These are phyloP conservation scores for Schwanniomyces etchellsii DNA, from an alignment of 1,139 yeast species.

Conservation along the genomic window DNA sequence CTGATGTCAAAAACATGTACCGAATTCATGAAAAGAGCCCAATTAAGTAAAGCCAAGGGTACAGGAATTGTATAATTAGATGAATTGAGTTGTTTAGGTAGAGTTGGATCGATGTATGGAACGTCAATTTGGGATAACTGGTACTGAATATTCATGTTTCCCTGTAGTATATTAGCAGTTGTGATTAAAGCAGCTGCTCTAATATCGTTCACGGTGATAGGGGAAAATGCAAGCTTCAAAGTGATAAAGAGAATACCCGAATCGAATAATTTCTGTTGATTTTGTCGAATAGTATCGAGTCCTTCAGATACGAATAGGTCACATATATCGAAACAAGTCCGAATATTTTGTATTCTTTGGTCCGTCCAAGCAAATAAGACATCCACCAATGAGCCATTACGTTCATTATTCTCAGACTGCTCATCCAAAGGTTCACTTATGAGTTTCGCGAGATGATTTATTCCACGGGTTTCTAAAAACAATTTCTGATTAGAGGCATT, in stretches of 20 bases:
- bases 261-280: conserved; percentile 59
- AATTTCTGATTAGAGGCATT: conserved; percentile 88
- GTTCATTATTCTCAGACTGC: conserved; percentile 22
- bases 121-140: conserved; percentile 81
- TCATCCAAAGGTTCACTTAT: conserved; percentile 55
- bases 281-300: conserved; percentile 53
- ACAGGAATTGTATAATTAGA: conserved; percentile 52
- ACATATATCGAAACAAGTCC: conserved; percentile 66
- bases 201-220: conserved; percentile 54
- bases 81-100: conserved; percentile 43
- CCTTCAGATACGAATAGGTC: conserved; percentile 71
- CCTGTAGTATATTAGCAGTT: conserved; percentile 69
- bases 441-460: conserved; percentile 57
- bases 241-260: conserved; percentile 63
- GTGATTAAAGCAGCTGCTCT: conserved; percentile 67
- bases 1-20: conserved; percentile 81
- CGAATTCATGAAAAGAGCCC: conserved; percentile 76
- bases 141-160: conserved; percentile 58
- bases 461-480: conserved; percentile 72
- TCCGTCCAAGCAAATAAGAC: conserved; percentile 58
- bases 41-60: conserved; percentile 66
- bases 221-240: conserved; percentile 64
- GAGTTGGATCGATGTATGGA: conserved; percentile 83
- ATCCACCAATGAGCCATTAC: conserved; percentile 18
- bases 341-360: conserved; percentile 63